Evolutionary conservation across 208 protist species (phyloP).

Genomic region (Crithidia brevicula): DNA sequence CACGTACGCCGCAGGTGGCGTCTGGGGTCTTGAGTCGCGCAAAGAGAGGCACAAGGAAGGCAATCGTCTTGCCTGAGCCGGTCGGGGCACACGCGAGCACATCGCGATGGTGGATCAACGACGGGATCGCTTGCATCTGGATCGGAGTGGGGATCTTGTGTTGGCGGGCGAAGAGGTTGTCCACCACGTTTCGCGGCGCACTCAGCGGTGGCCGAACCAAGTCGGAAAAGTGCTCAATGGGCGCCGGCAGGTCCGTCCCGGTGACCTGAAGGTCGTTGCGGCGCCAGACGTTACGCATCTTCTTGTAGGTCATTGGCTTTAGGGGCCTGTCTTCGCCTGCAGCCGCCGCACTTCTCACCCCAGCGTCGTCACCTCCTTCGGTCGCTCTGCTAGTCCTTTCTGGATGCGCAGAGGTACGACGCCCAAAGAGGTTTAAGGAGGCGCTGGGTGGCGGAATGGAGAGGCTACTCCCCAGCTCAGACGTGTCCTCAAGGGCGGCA

Average conservation of each 20-base stretch:
- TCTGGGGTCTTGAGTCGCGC: conserved; percentile 83
- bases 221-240: conserved; percentile 87
- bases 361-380: neutral
- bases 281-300: conserved; percentile 81
- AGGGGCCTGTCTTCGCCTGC: conserved; percentile 47
- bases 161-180: conserved; percentile 82
- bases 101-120: conserved; percentile 88
- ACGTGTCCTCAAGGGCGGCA: conserved; percentile 11
- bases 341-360: neutral
- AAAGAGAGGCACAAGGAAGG: conserved; percentile 95
- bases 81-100: conserved; percentile 92
- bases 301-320: conserved; percentile 77
- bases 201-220: conserved; percentile 82
- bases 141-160: conserved; percentile 95
- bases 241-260: conserved; percentile 76
- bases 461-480: conserved; percentile 27
- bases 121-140: conserved; percentile 97
- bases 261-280: conserved; percentile 82
- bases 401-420: neutral
- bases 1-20: conserved; percentile 77
- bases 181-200: conserved; percentile 71
- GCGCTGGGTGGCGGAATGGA: conserved; percentile 50
- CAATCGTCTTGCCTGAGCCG: conserved; percentile 96
- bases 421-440: conserved; percentile 65
- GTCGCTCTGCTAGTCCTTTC: neutral